Conservation (phyloP, 768 basidiomycete species). For the Terana coerulea region DNA sequence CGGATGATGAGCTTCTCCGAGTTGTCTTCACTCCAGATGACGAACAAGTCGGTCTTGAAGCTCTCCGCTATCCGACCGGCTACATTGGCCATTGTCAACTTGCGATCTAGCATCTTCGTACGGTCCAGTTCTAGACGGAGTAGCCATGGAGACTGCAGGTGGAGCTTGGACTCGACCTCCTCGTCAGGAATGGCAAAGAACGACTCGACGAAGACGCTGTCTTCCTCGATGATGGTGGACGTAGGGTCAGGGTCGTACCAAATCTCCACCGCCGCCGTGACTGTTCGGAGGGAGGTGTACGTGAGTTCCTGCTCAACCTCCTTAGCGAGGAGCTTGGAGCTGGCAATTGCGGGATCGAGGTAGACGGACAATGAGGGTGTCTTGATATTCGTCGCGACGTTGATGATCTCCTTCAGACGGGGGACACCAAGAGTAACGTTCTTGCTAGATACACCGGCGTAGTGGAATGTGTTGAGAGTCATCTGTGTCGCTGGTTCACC, state of each 20-base stretch:
- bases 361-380: slow-evolving; percentile 96
- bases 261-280: slow-evolving; percentile 94
- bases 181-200: slow-evolving; percentile 99
- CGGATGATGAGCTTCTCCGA: slow-evolving; percentile 96
- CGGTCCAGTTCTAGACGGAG: slow-evolving; percentile 96
- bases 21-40: slow-evolving; percentile 99
- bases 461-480: slow-evolving; percentile 99
- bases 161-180: slow-evolving; percentile 86
- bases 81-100: slow-evolving; percentile 92
- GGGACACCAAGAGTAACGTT: slow-evolving; percentile 99
- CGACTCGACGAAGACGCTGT: slow-evolving; percentile 91
- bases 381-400: slow-evolving; percentile 97
- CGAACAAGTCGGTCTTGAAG: slow-evolving; percentile 94
- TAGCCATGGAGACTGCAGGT: slow-evolving; percentile 94
- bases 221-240: slow-evolving; percentile 94
- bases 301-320: slow-evolving; percentile 91
- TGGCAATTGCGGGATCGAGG: slow-evolving; percentile 67
- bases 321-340: slow-evolving; percentile 65
- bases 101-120: slow-evolving; percentile 96
- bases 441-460: slow-evolving; percentile 99
- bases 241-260: slow-evolving; percentile 95
- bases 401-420: slow-evolving; percentile 98
- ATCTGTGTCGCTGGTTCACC: slow-evolving; percentile 99
- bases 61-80: slow-evolving; percentile 90
- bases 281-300: slow-evolving; percentile 89